Base-by-base conservation (phyloP, 2,329 filamentous ascomycete genomes). In the Ilyonectria mors-panacis region DNA sequence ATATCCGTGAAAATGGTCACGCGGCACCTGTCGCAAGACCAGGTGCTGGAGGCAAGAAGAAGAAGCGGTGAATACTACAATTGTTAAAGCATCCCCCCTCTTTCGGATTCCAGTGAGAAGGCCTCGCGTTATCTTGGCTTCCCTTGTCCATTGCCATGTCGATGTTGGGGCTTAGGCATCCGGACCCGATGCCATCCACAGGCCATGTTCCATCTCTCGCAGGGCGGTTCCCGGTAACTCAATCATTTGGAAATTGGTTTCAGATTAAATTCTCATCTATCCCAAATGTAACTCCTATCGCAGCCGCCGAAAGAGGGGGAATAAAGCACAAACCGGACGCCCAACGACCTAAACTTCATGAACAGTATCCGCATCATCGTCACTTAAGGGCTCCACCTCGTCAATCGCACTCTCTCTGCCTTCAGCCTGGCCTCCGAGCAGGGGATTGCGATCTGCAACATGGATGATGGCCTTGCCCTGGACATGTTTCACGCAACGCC, bases 301-400 rank as follows among this genome's bases (percentile, higher is more conserved):
- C 60, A 15, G 35, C 65, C 61, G 45, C 66, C 65, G 19, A 28
- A 59, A 55, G 17, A 42, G 26, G 44, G 33, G 35, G 15, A 50
- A 63, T 55, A 55, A 53, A 67, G 57, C 48, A 66, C 57, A 72
- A 63, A 66, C 69, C 65, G 67, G 35, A 71, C 73, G 63, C 70
- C 65, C 51, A 51, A 44, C 37, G 51, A 61, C 63, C 66, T 74
- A 77, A 58, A 44, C 59, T 45, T 75, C 75, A 65, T 81, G 73
- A 47, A 81, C 72, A 28, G 81, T 84, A 70, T 86, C 84, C 57
- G 85, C 83, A 51, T 87, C 85, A 53, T 91, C 89, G 74, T 96
- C 94, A 77, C 97, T 96, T 76, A 98, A 87, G 3, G 90, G 91
- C 79, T 98, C 93, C 4, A 99, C 95, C 76, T 97, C 94, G 71